These are phyloP conservation scores for Teratosphaeria viscida DNA, from an alignment of 2,329 filamentous ascomycete genomes.

Conservation along the genomic window DNA sequence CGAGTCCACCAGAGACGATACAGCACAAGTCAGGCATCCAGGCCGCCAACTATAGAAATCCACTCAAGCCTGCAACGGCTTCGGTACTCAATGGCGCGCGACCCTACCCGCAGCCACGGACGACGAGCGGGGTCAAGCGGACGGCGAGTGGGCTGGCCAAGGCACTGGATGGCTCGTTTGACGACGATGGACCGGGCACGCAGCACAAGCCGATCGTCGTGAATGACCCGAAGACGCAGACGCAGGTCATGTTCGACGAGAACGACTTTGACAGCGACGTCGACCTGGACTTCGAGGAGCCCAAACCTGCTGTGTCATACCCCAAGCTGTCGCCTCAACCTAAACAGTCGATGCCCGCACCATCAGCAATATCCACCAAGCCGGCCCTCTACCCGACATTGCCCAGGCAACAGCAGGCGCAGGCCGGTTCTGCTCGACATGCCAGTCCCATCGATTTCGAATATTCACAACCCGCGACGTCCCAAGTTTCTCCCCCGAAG, in stretches of 20 bases:
- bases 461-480: slow-evolving; percentile 19
- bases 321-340: slow-evolving; percentile 28
- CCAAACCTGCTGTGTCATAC: slow-evolving; percentile 35
- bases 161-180: slow-evolving; percentile 30
- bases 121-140: slow-evolving; percentile 31
- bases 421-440: slow-evolving; percentile 3
- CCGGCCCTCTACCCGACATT: slow-evolving; percentile 20
- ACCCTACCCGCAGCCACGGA: slow-evolving; percentile 8
- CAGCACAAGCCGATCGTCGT: slow-evolving; percentile 21
- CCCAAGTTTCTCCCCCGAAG: slow-evolving; percentile 26
- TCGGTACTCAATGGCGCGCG: slow-evolving; percentile 16
- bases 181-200: slow-evolving; percentile 19
- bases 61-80: slow-evolving; percentile 21
- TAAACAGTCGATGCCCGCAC: slow-evolving; percentile 13
- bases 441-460: slow-evolving; percentile 11
- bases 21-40: slow-evolving; percentile 2
- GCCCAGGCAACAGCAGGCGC: slow-evolving; percentile 15
- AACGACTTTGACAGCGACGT: slow-evolving; percentile 83
- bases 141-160: slow-evolving; percentile 38
- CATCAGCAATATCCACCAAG: not conserved
- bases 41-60: slow-evolving; percentile 21
- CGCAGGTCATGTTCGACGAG: slow-evolving; percentile 47
- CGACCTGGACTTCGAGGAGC: slow-evolving; percentile 59
- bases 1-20: slow-evolving; percentile 6
- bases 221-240: slow-evolving; percentile 38